Base-by-base conservation (phyloP, 495 filamentous ascomycete genomes). In the Chaetomidium leptoderma region DNA sequence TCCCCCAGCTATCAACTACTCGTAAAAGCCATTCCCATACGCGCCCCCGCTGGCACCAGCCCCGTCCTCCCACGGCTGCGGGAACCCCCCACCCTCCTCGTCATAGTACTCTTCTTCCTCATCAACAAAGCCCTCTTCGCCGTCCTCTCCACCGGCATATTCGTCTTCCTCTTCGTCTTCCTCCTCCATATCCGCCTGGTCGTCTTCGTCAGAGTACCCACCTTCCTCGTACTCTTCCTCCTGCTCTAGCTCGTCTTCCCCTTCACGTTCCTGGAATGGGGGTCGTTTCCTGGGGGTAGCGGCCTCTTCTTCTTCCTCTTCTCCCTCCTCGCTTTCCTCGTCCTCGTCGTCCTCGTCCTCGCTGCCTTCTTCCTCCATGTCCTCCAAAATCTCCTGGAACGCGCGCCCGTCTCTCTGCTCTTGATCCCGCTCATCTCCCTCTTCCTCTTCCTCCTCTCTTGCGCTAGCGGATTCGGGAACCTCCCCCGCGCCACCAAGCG, bases 61-160 rank as follows among this genome's bases (percentile, higher is more conserved):
- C 8, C 43, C 55, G 19, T 54, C 54, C 47, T 40, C 49, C 48
- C 21, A 53, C 26, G 36, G 6, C 42, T 42, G 30, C 7, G 27
- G 36, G 17, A 46, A 54, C 13, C 39, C 45, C n/a, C 52, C 49
- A 10, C 50, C 65, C 13, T 58, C 65, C 30, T 65, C 63, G 14
- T 60, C 48, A 19, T 64, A 54, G 9, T 59, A 55, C 16, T 58
- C 57, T 4, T 68, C 68, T 5, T 64, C 66, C 10, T 60, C 61
- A 6, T 40, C 44, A 19, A 55, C 44, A 19, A 55, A 58, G 9
- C 53, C 60, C 6, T 39, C 50, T n/a, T 60, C 58, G 5, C 40
- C 58, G 24, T 60, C 60, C 11, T 63, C 61, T 1, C 17, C 58
- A 9, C 44, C 21, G 19, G 30, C 39, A 17, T 55, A 46, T 19